Evolutionary conservation across 1,139 yeast genomes (phyloP).

Genomic region (Schizosaccharomyces versatilis): DNA sequence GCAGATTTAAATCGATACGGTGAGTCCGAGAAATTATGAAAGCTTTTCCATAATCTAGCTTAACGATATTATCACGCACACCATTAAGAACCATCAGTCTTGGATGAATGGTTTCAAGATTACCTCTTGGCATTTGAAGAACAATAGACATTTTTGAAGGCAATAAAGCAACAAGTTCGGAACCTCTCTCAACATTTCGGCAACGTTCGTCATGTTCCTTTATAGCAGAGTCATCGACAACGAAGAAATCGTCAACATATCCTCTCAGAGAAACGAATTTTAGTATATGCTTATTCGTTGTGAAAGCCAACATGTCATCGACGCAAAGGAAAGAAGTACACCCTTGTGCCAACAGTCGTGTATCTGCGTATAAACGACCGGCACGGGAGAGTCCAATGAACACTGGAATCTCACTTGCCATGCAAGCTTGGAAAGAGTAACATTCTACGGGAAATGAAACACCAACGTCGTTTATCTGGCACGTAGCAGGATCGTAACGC

Average conservation of each 20-base stretch:
- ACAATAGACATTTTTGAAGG: slow-evolving; percentile 71
- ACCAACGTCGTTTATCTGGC: neutral
- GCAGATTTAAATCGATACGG: slow-evolving; percentile 70
- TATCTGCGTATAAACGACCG: slow-evolving; percentile 55
- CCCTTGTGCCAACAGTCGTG: slow-evolving; percentile 41
- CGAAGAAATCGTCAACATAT: slow-evolving; percentile 17
- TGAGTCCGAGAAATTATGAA: slow-evolving; percentile 71
- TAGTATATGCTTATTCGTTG: slow-evolving; percentile 70
- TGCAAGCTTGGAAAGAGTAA: neutral
- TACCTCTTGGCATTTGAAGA: slow-evolving; percentile 89
- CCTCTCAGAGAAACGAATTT: slow-evolving; percentile 56
- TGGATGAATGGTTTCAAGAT: slow-evolving; percentile 80
- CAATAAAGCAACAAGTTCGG: slow-evolving; percentile 52
- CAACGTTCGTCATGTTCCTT: slow-evolving; percentile 46
- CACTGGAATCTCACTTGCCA: neutral
- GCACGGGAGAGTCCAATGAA: slow-evolving; percentile 24
- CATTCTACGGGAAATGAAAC: neutral
- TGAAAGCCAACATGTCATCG: slow-evolving; percentile 51
- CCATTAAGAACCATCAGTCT: slow-evolving; percentile 75
- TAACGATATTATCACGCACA: slow-evolving; percentile 46
- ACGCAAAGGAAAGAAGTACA: slow-evolving; percentile 67
- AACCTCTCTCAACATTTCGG: slow-evolving; percentile 78
- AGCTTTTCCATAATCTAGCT: slow-evolving; percentile 41
- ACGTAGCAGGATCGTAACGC: neutral
- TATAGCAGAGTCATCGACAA: slow-evolving; percentile 19